These are phyloP conservation scores for Madurella fahalii DNA, from an alignment of 2,329 filamentous ascomycete species.

Conservation along the genomic window DNA sequence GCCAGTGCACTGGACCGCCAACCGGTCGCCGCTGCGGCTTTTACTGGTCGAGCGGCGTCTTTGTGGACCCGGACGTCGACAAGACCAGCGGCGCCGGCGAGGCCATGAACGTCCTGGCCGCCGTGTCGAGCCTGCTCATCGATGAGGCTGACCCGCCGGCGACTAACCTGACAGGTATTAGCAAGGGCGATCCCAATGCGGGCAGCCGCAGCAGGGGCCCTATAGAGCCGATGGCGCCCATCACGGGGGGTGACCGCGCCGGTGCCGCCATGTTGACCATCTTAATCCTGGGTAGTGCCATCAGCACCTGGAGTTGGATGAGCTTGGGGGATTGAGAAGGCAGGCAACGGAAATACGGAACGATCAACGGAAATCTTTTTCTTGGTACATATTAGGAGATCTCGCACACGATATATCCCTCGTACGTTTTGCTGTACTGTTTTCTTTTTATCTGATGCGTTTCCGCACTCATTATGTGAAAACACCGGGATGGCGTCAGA, in stretches of 20 bases:
- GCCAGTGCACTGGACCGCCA: conserved; percentile 57
- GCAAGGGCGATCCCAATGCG: conserved; percentile 38
- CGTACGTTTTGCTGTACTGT: not conserved
- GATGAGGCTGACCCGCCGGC: conserved; percentile 39
- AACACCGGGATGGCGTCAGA: conserved; percentile 11
- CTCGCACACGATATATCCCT: not conserved
- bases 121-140: conserved; percentile 51
- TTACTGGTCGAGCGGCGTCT: conserved; percentile 49
- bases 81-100: conserved; percentile 49
- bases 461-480: not conserved
- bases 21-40: conserved; percentile 62
- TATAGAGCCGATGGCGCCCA: conserved; percentile 29
- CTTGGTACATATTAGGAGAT: conserved; percentile 2
- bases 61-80: conserved; percentile 39
- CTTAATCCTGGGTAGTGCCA: conserved; percentile 38
- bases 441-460: not conserved
- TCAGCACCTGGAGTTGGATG: conserved; percentile 48
- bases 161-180: conserved; percentile 47
- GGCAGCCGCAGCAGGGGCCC: conserved; percentile 31
- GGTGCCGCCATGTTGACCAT: conserved; percentile 48
- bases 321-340: conserved; percentile 28
- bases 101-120: conserved; percentile 53
- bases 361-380: not conserved
- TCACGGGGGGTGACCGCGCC: conserved; percentile 44
- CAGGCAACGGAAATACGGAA: not conserved